Percentiles rank a stretch among this genome's conserved stretches.
Conservation (phyloP, 73 alveolate genomes). For the Uronychia setigera region DNA sequence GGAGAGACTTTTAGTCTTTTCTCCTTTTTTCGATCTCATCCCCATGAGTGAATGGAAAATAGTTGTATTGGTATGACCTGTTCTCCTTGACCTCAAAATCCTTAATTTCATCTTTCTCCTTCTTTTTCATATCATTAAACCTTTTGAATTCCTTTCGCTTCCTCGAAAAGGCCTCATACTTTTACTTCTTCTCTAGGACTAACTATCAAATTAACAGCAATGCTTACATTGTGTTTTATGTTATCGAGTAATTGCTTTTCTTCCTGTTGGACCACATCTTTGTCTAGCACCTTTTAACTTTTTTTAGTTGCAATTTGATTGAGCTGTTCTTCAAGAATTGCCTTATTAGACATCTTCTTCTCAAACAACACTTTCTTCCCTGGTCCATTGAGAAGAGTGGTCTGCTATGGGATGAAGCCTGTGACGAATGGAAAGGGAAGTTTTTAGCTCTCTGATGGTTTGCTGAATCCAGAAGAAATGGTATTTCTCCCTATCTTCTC, state of each 20-base stretch:
- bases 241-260: conserved; percentile 5
- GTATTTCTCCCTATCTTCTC: neutral
- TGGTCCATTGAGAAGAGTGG: neutral
- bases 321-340: conserved; percentile 17
- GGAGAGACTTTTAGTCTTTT: neutral
- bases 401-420: conserved; percentile 25
- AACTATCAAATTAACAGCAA: neutral
- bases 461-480: neutral
- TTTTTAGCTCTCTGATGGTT: neutral
- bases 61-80: conserved; percentile 8
- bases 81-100: neutral
- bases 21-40: conserved; percentile 35
- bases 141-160: conserved; percentile 2
- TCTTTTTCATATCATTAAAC: conserved; percentile 3
- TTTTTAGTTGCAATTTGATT: conserved; percentile 14
- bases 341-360: conserved; percentile 15
- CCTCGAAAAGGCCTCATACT: neutral
- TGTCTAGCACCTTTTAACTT: neutral
- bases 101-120: neutral
- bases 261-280: neutral
- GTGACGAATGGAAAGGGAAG: conserved; percentile 39
- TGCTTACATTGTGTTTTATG: neutral
- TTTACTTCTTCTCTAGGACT: conserved; percentile 15
- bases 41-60: conserved; percentile 37
- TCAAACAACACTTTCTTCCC: conserved; percentile 31